These are phyloP conservation scores for Russula sp. DNA, from an alignment of 768 basidiomycete species.

Conservation along the genomic window DNA sequence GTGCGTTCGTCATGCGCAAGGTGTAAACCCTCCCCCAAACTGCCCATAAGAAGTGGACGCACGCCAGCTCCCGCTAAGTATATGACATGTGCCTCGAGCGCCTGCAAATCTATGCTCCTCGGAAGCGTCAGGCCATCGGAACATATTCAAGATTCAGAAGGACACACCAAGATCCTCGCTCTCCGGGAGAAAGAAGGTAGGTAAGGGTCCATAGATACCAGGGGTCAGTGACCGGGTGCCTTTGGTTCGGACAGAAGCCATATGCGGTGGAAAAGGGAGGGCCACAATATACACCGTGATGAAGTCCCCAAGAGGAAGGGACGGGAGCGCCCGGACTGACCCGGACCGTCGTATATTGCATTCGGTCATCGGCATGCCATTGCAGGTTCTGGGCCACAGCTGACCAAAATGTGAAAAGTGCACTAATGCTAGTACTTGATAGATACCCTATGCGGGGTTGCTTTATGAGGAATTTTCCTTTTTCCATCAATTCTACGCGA, in stretches of 20 bases:
- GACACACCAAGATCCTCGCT: conserved; percentile 77
- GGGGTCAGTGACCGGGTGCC: conserved; percentile 46
- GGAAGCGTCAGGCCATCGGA: neutral
- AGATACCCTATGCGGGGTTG: too few species aligned
- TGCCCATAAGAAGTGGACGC: conserved; percentile 65
- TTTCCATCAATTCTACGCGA: too few species aligned
- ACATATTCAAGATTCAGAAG: neutral
- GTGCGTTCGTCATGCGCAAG: conserved; percentile 59
- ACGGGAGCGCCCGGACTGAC: too few species aligned
- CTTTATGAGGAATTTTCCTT: too few species aligned
- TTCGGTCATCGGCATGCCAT: too few species aligned
- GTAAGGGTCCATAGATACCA: conserved; percentile 82
- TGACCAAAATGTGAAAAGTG: too few species aligned
- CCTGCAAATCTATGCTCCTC: conserved; percentile 44
- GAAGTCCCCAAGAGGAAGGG: too few species aligned
- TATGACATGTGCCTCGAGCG: conserved; percentile 62
- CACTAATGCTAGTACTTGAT: too few species aligned
- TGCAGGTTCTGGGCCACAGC: too few species aligned
- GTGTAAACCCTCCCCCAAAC: conserved; percentile 84
- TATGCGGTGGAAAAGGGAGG: conserved; percentile 23
- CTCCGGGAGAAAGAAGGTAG: conserved; percentile 69
- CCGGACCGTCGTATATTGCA: too few species aligned
- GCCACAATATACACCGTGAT: too few species aligned
- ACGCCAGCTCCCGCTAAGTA: conserved; percentile 61
- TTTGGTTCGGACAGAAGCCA: conserved; percentile 35